phyloP scores from a whole-genome alignment of 2,329 filamentous ascomycete species.

The Cladosporium sp. region DNA sequence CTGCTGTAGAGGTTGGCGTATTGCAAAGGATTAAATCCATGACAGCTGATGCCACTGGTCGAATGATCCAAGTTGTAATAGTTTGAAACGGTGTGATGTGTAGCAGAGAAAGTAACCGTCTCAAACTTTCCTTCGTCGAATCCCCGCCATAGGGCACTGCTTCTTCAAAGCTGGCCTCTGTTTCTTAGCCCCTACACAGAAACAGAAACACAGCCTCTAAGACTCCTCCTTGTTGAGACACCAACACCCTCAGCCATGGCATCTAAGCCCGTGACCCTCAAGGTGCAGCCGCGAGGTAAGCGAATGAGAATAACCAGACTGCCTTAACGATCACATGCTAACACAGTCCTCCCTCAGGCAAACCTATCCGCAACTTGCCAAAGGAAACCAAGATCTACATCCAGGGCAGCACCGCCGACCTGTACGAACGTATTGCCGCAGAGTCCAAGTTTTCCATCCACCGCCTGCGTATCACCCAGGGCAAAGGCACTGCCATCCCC shows the following conservation, averaged over 20 bases:
- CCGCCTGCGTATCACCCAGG: constrained; percentile 65
- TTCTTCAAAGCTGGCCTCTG: constrained; percentile 5
- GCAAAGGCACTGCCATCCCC: constrained; percentile 59
- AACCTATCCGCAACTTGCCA: constrained; percentile 62
- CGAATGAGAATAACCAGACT: neutral
- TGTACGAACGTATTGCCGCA: constrained; percentile 59
- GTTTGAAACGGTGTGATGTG: neutral
- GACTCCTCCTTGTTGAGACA: neutral
- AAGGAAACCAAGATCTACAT: constrained; percentile 54
- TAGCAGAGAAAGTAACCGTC: neutral
- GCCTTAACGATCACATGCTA: neutral
- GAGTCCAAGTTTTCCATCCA: constrained; percentile 58
- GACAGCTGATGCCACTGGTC: neutral
- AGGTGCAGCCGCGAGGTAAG: constrained; percentile 49
- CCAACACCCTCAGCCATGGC: constrained; percentile 37
- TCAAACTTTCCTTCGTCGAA: neutral
- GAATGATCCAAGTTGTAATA: neutral
- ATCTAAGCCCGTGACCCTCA: constrained; percentile 44
- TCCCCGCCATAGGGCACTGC: neutral
- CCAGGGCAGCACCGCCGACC: constrained; percentile 53
- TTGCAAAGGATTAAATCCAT: neutral
- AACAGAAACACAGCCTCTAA: neutral
- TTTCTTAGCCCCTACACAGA: constrained; percentile 3
- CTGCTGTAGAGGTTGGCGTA: neutral
- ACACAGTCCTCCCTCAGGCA: constrained; percentile 47